These are phyloP conservation scores for Achlya hypogyna DNA, from an alignment of 352 stramenopile species.

Conservation along the genomic window DNA sequence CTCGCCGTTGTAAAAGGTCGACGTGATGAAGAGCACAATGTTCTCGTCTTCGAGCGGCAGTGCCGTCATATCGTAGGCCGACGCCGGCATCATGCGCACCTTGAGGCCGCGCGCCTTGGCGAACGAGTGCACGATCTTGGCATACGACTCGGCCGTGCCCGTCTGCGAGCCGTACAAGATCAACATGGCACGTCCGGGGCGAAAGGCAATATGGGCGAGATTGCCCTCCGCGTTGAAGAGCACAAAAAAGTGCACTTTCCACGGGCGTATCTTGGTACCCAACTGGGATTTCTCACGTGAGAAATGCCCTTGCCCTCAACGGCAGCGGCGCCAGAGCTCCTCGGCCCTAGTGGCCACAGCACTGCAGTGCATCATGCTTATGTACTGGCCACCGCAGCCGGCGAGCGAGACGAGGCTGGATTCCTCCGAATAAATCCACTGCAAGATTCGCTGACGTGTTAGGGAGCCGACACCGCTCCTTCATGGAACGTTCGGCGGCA, in stretches of 20 bases:
- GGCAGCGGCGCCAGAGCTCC: too few relatives aligned
- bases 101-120: slow-evolving; percentile 12
- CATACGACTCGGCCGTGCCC: slow-evolving; percentile 15
- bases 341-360: too few relatives aligned
- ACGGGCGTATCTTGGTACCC: too few relatives aligned
- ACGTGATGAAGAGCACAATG: slow-evolving; percentile 18
- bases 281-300: too few relatives aligned
- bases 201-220: not conserved
- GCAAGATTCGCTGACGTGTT: too few relatives aligned
- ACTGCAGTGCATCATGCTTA: too few relatives aligned
- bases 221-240: too few relatives aligned
- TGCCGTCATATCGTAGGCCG: not conserved
- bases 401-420: not conserved
- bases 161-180: slow-evolving; percentile 21
- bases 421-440: not conserved
- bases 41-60: slow-evolving; percentile 8
- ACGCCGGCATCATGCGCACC: not conserved
- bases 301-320: too few relatives aligned
- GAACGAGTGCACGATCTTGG: slow-evolving; percentile 21
- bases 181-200: not conserved
- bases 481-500: too few relatives aligned
- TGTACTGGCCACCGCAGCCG: not conserved
- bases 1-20: slow-evolving; percentile 20
- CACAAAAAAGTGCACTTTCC: not conserved
- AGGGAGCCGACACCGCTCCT: too few relatives aligned